Base-by-base conservation (phyloP, 192 early-diverging fungal genomes). In the Geranomyces variabilis region DNA sequence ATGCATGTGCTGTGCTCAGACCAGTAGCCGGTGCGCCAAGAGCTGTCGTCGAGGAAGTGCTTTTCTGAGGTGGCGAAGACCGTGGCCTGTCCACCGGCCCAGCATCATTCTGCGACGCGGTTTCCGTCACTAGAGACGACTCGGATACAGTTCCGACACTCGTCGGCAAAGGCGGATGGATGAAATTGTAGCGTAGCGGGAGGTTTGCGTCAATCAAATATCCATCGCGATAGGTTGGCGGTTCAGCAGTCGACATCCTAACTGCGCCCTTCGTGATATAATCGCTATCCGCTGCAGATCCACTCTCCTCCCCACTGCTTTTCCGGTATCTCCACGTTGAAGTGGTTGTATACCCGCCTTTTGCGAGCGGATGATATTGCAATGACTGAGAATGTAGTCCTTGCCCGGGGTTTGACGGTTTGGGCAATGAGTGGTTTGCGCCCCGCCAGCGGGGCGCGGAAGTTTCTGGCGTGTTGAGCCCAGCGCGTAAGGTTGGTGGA, bases 131-230 rank as follows among this genome's bases (percentile, higher is more conserved):
- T 13, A 14, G 57, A 0, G 5, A 8, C 15, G n/a, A 33, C 24
- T 10, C 49, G 5, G 14, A 19, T 9, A 15, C 12, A 22, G 22
- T 56, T 22, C 13, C 15, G 34, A 26, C 58, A 44, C 33, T 30
- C 22, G 57, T 19, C 6, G 33, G 31, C 26, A 70, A 34, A 13
- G 8, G 31, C 1, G 69, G 55, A n/a, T 70, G 55, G 4, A 70
- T 46, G 58, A 70, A 70, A 61, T 70, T 61, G 36, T 45, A 41
- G n/a, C 58, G 30, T 0, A 70, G 69, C n/a, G 69, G 69, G 8
- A 70, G 55, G 69, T 70, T 70, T 41, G 31, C 58, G 31, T 70
- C 69, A n/a, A 61, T 33, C 6, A 70, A 56, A 57, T 70, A 70
- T 6, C 69, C 69, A n/a, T 70, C 69, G 31, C 45, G 30, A 46